Conservation (phyloP, 176 grass and related monocot genomes). For the Saccharum officinarum region DNA sequence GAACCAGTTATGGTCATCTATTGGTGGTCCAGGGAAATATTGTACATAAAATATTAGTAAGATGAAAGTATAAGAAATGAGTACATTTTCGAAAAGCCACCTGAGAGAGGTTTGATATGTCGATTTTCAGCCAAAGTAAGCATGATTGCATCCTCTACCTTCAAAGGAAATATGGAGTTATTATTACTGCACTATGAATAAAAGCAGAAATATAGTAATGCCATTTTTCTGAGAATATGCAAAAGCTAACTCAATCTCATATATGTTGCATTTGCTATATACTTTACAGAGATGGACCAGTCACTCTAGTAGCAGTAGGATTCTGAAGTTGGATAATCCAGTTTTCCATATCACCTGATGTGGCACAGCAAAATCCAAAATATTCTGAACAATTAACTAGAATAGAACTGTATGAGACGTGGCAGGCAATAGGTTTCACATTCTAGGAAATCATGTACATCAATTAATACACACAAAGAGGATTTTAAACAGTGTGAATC, state of each 20-base stretch:
- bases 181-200: slow-evolving; percentile 19
- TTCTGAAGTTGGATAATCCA: slow-evolving; percentile 1
- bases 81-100: slow-evolving; percentile 65
- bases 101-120: slow-evolving; percentile 69
- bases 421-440: slow-evolving; percentile 8
- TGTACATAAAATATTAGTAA: slow-evolving; percentile 40
- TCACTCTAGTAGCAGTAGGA: slow-evolving; percentile 1
- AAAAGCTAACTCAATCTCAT: slow-evolving; percentile 9
- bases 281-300: slow-evolving; percentile 24
- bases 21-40: slow-evolving; percentile 5
- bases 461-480: not conserved
- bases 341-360: not conserved
- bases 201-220: slow-evolving; percentile 21
- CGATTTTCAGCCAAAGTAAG: slow-evolving; percentile 83
- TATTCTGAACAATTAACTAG: slow-evolving; percentile 14
- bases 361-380: slow-evolving; percentile 1
- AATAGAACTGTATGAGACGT: slow-evolving; percentile 17
- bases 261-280: slow-evolving; percentile 20
- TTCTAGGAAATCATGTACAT: slow-evolving; percentile 19
- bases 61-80: slow-evolving; percentile 63
- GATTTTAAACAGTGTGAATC: not conserved
- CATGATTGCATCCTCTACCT: slow-evolving; percentile 94
- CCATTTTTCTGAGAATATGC: slow-evolving; percentile 24
- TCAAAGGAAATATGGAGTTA: slow-evolving; percentile 44
- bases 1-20: not conserved